phyloP scores from a whole-genome alignment of 225 moss, liverwort and hornwort species.

The Ulota crispa region DNA sequence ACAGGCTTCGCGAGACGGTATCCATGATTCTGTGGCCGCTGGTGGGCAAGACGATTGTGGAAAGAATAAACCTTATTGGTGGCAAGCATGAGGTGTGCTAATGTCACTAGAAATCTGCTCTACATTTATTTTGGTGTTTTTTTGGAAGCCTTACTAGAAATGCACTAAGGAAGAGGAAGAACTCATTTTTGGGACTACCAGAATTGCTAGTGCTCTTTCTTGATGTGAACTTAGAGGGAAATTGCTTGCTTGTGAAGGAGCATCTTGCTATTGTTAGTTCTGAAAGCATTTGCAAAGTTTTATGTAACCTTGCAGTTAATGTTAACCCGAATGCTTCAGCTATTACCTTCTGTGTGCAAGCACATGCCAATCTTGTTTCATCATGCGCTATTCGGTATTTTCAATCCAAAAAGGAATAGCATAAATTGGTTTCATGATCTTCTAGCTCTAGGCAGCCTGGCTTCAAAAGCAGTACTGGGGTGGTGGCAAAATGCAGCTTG shows the following conservation, averaged over 20 bases:
- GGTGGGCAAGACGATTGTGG: conserved; percentile 59
- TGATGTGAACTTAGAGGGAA: not conserved
- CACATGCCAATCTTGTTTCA: conserved; percentile 46
- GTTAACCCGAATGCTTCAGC: conserved; percentile 87
- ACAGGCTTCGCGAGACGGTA: conserved; percentile 56
- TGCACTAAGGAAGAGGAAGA: no score
- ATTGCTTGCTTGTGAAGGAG: conserved; percentile 1
- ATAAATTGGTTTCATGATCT: conserved; percentile 67
- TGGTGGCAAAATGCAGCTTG: conserved; percentile 82
- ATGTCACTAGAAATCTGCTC: not conserved
- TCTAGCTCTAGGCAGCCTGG: conserved; percentile 57
- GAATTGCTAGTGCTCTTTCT: not conserved
- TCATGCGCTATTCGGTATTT: conserved; percentile 47
- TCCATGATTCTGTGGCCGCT: conserved; percentile 77
- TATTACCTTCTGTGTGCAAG: conserved; percentile 78
- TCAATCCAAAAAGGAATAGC: conserved; percentile 22
- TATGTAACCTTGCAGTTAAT: conserved; percentile 59
- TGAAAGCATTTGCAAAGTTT: conserved; percentile 7
- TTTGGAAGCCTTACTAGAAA: not conserved
- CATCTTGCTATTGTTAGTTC: conserved; percentile 10
- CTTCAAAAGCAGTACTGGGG: conserved; percentile 74
- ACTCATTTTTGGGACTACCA: no score
- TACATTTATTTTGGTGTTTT: not conserved
- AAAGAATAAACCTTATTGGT: conserved; percentile 61
- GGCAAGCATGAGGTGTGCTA: conserved; percentile 64